A percentile compares a stretch with the other conserved stretches of the same genome.
These are phyloP conservation scores for Thalassiosira ordinaria DNA, from an alignment of 352 stramenopile species.

Conservation along the genomic window DNA sequence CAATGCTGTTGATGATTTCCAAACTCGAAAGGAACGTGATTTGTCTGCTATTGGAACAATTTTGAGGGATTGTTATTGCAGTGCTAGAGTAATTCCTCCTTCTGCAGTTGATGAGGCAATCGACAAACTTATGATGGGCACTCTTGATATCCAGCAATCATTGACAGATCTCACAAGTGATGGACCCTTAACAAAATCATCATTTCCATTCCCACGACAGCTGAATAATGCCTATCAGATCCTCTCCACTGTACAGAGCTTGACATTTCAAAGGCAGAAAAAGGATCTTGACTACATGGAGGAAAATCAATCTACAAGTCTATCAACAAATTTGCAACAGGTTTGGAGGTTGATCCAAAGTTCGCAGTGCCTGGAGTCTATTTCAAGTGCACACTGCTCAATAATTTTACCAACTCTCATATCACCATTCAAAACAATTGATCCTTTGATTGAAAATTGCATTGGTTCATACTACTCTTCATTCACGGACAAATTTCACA, in stretches of 20 bases:
- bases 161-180: conserved; percentile 10
- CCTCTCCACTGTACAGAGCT: conserved; percentile 31
- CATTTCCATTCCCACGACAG: conserved; percentile 37
- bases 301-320: conserved; percentile 13
- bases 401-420: conserved; percentile 35
- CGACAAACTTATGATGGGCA: conserved; percentile 27
- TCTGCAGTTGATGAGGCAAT: conserved; percentile 34
- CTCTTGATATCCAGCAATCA: conserved; percentile 27
- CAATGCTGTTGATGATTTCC: conserved; percentile 12
- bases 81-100: conserved; percentile 33
- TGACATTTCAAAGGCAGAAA: conserved; percentile 19
- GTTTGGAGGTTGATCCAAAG: conserved; percentile 34
- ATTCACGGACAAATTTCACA: conserved; percentile 32
- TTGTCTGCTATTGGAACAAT: conserved; percentile 38
- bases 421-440: conserved; percentile 1
- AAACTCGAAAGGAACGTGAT: conserved; percentile 34
- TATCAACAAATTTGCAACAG: conserved; percentile 38
- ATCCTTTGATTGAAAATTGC: conserved; percentile 34
- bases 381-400: conserved; percentile 6
- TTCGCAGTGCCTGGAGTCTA: conserved; percentile 1
- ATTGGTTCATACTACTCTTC: conserved; percentile 5
- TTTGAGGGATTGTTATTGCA: conserved; percentile 41
- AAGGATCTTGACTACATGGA: conserved; percentile 6
- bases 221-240: conserved; percentile 32
- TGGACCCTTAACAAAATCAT: neutral